phyloP scores from a whole-genome alignment of 2,329 filamentous ascomycete genomes.

The Apiospora phragmitis region DNA sequence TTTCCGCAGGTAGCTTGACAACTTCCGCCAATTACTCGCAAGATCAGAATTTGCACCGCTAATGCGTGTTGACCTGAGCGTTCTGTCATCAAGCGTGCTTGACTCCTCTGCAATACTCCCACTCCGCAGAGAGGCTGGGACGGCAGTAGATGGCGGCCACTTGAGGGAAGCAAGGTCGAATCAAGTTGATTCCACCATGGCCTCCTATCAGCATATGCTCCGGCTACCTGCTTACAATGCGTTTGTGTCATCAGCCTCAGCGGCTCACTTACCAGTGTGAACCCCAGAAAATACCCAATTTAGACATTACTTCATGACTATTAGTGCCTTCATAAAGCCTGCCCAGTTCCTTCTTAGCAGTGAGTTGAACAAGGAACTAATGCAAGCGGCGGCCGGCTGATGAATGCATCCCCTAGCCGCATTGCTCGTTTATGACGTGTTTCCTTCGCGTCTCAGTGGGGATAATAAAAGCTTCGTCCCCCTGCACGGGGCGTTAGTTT shows the following conservation, averaged over 20 bases:
- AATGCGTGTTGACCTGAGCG: constrained; percentile 2
- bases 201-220: neutral
- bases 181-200: neutral
- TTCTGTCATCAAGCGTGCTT: neutral
- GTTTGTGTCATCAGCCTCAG: neutral
- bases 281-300: neutral
- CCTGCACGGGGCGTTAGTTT: neutral
- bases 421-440: constrained; percentile 1
- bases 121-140: neutral
- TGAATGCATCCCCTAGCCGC: neutral
- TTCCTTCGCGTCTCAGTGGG: neutral
- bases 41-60: neutral
- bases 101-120: neutral
- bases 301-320: constrained; percentile 1
- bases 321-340: neutral
- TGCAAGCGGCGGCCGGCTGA: neutral
- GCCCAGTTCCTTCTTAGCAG: neutral
- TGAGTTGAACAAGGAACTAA: neutral
- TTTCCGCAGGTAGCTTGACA: neutral
- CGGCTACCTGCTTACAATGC: neutral
- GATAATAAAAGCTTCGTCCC: neutral
- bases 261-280: neutral
- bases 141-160: neutral
- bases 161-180: neutral
- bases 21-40: neutral